Evolutionary conservation across 2,329 filamentous ascomycete genomes (phyloP).

Genomic region (Diaporthe ampelina): DNA sequence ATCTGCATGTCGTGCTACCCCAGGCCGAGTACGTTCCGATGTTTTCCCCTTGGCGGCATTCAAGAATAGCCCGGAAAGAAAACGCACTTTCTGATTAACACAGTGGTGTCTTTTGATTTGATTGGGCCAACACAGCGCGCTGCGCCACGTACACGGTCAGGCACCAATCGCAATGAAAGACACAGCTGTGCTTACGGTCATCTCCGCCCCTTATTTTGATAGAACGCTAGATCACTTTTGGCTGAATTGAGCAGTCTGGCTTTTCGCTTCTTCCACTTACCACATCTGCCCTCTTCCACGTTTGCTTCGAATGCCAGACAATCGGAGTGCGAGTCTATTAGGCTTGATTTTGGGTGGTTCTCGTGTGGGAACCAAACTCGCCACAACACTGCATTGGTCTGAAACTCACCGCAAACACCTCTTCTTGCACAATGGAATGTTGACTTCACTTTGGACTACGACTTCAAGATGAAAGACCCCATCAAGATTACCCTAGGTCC

Average conservation of each 20-base stretch:
- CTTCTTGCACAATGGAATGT: too few species aligned
- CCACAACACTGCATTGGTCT: too few species aligned
- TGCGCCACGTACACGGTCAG: neutral
- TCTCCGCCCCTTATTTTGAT: neutral
- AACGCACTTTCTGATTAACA: neutral
- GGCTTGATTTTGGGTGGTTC: too few species aligned
- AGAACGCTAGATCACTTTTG: neutral
- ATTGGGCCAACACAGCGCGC: neutral
- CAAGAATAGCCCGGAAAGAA: neutral
- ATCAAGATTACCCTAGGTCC: too few species aligned
- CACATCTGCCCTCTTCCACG: neutral
- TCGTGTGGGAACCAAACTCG: too few species aligned
- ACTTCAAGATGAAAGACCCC: too few species aligned
- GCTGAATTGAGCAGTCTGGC: neutral
- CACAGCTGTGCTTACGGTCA: neutral
- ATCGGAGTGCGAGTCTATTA: too few species aligned
- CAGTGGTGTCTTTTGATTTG: neutral
- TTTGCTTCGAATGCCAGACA: too few species aligned
- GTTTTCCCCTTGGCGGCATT: neutral
- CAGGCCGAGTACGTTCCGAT: neutral
- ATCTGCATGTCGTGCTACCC: too few species aligned
- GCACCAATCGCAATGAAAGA: neutral
- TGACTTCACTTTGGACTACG: too few species aligned
- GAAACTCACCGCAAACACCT: too few species aligned
- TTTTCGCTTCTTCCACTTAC: neutral